Evolutionary conservation across 371 early-diverging fungal genomes (phyloP).

Genomic region (Chytridiales sp.): DNA sequence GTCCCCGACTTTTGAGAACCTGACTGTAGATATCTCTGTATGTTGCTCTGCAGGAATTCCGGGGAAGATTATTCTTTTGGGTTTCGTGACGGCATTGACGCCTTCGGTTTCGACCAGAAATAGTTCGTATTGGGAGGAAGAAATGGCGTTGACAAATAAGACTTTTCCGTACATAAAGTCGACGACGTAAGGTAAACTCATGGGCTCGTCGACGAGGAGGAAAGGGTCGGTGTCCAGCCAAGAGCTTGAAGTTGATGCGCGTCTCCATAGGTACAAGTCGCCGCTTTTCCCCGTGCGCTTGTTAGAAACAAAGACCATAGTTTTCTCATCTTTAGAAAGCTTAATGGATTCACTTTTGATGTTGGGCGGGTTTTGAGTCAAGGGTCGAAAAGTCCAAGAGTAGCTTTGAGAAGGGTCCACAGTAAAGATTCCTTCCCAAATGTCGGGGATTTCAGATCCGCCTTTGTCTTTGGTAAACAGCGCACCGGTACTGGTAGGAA

Average conservation of each 20-base stretch:
- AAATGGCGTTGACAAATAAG: not conserved
- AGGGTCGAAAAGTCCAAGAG: not conserved
- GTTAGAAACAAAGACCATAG: constrained; percentile 7
- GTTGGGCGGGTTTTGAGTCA: not conserved
- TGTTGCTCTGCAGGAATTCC: not conserved
- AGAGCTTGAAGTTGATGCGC: not conserved
- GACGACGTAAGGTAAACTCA: not conserved
- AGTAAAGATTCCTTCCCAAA: constrained; percentile 4
- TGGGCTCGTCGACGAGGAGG: not conserved
- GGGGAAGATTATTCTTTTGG: not conserved
- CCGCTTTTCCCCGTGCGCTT: not conserved
- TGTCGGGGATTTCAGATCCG: constrained; percentile 4
- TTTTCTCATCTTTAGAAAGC: constrained; percentile 1
- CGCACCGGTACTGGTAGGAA: not conserved
- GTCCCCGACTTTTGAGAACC: not conserved
- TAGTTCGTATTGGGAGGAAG: not conserved
- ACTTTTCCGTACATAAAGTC: not conserved
- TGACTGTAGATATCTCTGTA: not conserved
- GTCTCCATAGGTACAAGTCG: constrained; percentile 2
- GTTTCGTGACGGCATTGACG: not conserved
- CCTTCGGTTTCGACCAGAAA: not conserved
- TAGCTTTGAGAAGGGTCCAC: not conserved
- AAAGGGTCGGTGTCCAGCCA: constrained; percentile 1
- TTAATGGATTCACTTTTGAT: not conserved
- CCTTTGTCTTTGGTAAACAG: constrained; percentile 8